phyloP scores from a whole-genome alignment of 2,329 filamentous ascomycete species.

The Pyricularia sp. region DNA sequence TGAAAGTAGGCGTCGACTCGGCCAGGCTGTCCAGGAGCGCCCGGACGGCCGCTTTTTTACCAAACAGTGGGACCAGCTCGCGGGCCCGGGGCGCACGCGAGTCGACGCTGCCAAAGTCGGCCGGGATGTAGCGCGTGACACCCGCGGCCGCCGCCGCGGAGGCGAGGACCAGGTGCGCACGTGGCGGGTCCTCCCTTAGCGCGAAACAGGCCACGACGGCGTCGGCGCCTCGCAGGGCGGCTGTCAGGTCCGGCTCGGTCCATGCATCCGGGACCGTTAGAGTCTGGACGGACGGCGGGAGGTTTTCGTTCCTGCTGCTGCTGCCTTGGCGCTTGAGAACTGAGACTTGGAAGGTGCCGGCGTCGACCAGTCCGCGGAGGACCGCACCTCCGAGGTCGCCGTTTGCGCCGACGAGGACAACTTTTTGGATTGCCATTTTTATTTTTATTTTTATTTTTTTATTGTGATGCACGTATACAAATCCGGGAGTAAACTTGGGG shows the following conservation, averaged over 20 bases:
- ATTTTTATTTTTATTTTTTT: not conserved
- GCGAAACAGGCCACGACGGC: constrained; percentile 26
- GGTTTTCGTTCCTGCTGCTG: constrained; percentile 6
- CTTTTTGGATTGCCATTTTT: constrained; percentile 21
- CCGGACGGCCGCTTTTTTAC: constrained; percentile 23
- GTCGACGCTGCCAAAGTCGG: constrained; percentile 31
- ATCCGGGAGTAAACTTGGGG: not conserved
- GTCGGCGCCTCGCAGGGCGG: constrained; percentile 18
- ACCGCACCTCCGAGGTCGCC: constrained; percentile 25
- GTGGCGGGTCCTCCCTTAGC: constrained; percentile 13
- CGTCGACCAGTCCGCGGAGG: constrained; percentile 20
- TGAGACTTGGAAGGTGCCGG: constrained; percentile 21
- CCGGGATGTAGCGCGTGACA: constrained; percentile 27
- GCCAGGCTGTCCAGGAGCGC: constrained; percentile 18
- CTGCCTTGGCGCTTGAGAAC: constrained; percentile 21
- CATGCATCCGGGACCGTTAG: constrained; percentile 21
- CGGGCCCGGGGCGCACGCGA: constrained; percentile 21
- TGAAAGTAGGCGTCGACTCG: constrained; percentile 16
- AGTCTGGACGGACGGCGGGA: constrained; percentile 8
- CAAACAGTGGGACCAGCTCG: constrained; percentile 26
- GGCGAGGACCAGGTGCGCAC: constrained; percentile 24
- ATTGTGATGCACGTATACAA: not conserved
- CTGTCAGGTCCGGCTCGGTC: constrained; percentile 19
- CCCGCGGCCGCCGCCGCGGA: constrained; percentile 26
- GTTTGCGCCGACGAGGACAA: constrained; percentile 27